Conservation (phyloP, 2,329 filamentous ascomycete species). For the Claviceps humidiphila region DNA sequence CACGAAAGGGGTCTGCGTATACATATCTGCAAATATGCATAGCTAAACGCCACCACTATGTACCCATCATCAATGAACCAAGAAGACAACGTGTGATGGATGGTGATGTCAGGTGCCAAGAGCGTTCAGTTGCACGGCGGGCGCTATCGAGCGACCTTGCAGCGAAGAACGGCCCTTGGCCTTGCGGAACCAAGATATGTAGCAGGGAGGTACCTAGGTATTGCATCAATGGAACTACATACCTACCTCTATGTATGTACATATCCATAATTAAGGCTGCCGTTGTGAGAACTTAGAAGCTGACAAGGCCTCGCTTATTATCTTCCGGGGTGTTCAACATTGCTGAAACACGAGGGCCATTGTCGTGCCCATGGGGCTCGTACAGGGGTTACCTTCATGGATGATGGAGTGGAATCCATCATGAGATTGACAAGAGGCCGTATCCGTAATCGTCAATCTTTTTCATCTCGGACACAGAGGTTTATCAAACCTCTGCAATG, state of each 20-base stretch:
- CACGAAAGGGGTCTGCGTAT: no score
- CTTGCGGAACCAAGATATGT: no score
- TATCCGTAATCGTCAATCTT: background rate
- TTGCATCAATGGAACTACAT: no score
- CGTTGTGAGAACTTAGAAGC: background rate
- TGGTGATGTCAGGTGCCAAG: background rate
- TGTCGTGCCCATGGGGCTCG: background rate
- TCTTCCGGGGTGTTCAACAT: background rate
- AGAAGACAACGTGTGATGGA: background rate
- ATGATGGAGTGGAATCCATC: background rate
- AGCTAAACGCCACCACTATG: background rate
- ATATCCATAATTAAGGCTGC: background rate
- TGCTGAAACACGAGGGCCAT: slow-evolving; percentile 1
- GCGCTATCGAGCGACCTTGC: no score
- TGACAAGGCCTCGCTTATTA: background rate
- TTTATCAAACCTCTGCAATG: background rate
- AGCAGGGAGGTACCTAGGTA: no score
- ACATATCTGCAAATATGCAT: no score
- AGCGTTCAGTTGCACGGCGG: no score
- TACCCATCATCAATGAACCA: background rate
- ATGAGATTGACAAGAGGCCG: background rate
- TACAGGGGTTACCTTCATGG: background rate
- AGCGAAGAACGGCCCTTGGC: no score
- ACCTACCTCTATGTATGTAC: no score
- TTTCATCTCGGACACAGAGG: background rate